Evolutionary conservation across 345 rosid species (phyloP).

Genomic region (Kandelia obovata): DNA sequence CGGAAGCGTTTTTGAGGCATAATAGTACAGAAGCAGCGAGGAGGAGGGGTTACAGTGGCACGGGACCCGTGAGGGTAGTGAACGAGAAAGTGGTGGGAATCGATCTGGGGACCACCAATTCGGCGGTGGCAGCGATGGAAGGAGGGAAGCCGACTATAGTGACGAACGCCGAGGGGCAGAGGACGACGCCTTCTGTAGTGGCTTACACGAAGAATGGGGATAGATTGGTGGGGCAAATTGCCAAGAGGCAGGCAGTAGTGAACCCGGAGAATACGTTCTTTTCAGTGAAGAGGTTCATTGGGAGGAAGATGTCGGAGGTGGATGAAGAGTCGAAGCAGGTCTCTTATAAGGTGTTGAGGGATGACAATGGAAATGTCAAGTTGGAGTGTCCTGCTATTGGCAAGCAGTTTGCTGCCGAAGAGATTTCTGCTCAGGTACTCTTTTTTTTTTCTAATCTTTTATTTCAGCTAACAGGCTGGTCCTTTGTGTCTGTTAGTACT

Average conservation of each 20-base stretch:
- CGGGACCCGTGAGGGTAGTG: constrained; percentile 63
- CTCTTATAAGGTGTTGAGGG: constrained; percentile 72
- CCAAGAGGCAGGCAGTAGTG: constrained; percentile 92
- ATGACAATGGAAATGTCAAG: constrained; percentile 90
- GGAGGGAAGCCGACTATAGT: constrained; percentile 98
- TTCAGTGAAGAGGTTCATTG: constrained; percentile 94
- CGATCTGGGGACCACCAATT: constrained; percentile 90
- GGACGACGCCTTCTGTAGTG: constrained; percentile 95
- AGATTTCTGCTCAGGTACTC: constrained; percentile 91
- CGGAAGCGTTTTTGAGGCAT: constrained; percentile 47
- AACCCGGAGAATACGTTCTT: constrained; percentile 95
- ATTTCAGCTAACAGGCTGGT: too few species aligned
- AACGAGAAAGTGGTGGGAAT: constrained; percentile 91
- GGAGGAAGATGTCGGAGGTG: constrained; percentile 90
- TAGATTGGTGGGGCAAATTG: constrained; percentile 90
- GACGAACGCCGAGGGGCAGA: constrained; percentile 89
- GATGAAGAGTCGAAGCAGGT: constrained; percentile 93
- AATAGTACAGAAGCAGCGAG: constrained; percentile 25
- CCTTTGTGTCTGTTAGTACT: too few species aligned
- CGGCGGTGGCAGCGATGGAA: constrained; percentile 98
- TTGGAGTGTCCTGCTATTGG: constrained; percentile 83
- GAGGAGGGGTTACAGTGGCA: constrained; percentile 8
- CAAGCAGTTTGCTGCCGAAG: constrained; percentile 89
- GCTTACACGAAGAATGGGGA: constrained; percentile 88
- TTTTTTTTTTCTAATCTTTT: not conserved